Evolutionary conservation across 2,329 filamentous ascomycete species (phyloP).

Genomic region (Bipolaris cookei): DNA sequence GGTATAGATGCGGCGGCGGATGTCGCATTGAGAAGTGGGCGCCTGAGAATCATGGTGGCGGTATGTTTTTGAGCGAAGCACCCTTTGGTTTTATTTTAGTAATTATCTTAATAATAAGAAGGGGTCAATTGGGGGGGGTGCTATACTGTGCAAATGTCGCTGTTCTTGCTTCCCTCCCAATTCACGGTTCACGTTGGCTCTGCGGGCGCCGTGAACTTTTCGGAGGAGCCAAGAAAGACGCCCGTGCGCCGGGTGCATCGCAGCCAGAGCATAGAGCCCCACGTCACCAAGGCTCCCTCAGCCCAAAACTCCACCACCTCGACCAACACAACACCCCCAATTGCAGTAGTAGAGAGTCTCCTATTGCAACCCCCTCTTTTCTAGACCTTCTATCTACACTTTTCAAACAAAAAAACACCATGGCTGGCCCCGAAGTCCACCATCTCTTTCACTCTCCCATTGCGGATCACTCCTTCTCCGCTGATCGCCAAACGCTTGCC

Average conservation of each 20-base stretch:
- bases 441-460: conserved; percentile 97
- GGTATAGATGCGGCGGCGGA: conserved; percentile 33
- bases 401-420: conserved; percentile 52
- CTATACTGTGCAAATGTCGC: background rate
- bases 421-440: conserved; percentile 89
- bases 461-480: conserved; percentile 96
- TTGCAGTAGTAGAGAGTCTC: conserved; percentile 90
- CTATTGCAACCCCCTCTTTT: conserved; percentile 64
- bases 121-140: background rate
- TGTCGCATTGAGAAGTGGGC: conserved; percentile 40
- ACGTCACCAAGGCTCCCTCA: conserved; percentile 14
- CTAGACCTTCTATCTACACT: background rate
- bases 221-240: conserved; percentile 39
- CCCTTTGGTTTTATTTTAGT: background rate
- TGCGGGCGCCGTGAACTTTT: conserved; percentile 37
- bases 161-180: background rate
- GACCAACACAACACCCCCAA: conserved; percentile 10
- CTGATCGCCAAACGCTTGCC: conserved; percentile 85
- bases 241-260: conserved; percentile 19
- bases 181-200: conserved; percentile 9
- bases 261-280: conserved; percentile 8
- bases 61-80: background rate
- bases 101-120: background rate
- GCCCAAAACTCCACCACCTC: conserved; percentile 10
- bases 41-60: conserved; percentile 46